A percentile compares a stretch with the other conserved stretches of the same genome.
These are phyloP conservation scores for Leavenworthia alabamica DNA, from an alignment of 345 rosid genomes.

Conservation along the genomic window DNA sequence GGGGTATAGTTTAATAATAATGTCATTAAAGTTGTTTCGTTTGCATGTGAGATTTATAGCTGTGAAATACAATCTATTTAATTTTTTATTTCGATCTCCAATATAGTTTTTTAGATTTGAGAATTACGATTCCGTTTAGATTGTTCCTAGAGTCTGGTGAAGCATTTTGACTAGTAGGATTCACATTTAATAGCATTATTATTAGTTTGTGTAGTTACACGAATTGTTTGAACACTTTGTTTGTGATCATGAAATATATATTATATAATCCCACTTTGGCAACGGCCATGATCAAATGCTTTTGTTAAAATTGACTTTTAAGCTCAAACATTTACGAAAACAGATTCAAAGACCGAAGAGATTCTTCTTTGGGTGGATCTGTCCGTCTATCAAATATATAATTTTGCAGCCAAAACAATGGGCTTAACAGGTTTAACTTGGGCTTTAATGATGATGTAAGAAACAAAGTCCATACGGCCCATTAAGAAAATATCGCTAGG, in stretches of 20 bases:
- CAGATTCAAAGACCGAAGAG: neutral
- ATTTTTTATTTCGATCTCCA: neutral
- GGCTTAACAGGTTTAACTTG: neutral
- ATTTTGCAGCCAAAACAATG: neutral
- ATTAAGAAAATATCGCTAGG: constrained; percentile 11
- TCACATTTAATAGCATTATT: neutral
- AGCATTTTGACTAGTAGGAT: neutral
- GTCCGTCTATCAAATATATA: neutral
- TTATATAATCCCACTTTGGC: neutral
- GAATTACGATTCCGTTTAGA: neutral
- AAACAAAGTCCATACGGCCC: constrained; percentile 6
- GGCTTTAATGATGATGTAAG: neutral
- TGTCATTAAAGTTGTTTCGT: constrained; percentile 11
- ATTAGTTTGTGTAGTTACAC: neutral
- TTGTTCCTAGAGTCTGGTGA: neutral
- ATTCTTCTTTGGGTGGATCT: neutral
- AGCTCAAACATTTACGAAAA: neutral
- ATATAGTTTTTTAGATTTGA: neutral
- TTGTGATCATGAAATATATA: neutral
- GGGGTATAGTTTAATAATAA: constrained; percentile 13
- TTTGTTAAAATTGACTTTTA: too few species aligned
- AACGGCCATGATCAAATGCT: neutral
- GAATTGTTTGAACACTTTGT: neutral
- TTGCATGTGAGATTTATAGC: constrained; percentile 1
- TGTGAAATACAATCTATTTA: neutral